Base-by-base conservation (phyloP, 805 yeast genomes). In the Saccharomycodes ludwigii region DNA sequence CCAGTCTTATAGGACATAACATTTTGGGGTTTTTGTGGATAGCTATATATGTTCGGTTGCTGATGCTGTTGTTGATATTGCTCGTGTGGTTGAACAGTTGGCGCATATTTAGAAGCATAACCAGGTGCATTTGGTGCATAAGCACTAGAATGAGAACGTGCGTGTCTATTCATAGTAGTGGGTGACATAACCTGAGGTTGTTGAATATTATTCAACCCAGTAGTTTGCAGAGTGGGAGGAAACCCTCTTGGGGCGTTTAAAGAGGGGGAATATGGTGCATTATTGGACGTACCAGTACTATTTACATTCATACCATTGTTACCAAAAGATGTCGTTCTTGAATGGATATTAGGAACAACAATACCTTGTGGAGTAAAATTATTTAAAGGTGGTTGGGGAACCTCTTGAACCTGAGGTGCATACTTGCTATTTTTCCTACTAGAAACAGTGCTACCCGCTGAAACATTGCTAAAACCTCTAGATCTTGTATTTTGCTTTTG, bases 51-150 rank as follows among this genome's bases (percentile, higher is more conserved):
- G 7, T 11, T 6, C n/a, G 20, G 21, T 31, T 25, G 22, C 8
- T 24, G 34, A 15, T 24, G 18, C 15, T 38, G 29, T 13, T 35
- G 36, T 17, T 47, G 51, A 33, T 38, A 42, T 24, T 48, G 52
- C n/a, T n/a, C n/a, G n/a, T n/a, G n/a, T 12, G 54, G 51, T 21
- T 47, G 51, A 11, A 45, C 50, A 7, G 50, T 56, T 24, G 67
- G 66, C 3, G 66, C 66, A 45, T 62, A 61, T 33, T 47, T 60
- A 1, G 61, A 45, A 8, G 55, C 49, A 27, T 40, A 37, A 21
- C 43, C 50, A 25, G 35, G 43, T 23, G 43, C 43, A 17, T 41
- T 43, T 19, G 59, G 59, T 1, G 50, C 45, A 33, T 55, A 54
- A 8, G 46, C 44, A 31, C 52, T 51, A 3, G 59, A 53, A 20